Evolutionary conservation across 768 basidiomycete genomes (phyloP), one percentile per base, ranked within the genome.

Genomic region (Tylopilus sp.): DNA sequence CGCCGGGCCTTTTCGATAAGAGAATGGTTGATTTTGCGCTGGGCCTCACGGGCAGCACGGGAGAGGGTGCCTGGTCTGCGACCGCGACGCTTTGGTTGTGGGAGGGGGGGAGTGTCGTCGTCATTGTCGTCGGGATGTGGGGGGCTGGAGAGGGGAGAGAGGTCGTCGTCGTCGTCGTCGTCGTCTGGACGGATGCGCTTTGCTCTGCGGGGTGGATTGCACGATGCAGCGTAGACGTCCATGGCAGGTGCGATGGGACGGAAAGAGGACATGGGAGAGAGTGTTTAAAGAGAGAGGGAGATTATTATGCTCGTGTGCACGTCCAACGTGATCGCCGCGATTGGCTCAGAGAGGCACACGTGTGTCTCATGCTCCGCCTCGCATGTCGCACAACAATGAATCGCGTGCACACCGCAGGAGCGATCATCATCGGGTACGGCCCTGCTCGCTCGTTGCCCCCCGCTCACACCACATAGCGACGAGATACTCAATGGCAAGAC

Each of bases 401-500:
- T 10, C 6, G 8, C 35, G 18, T 36, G 18, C 35, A 18, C 1
- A 36, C 35, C 7, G 35, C 35, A 3, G 35, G 35, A 5, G 35
- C 85, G 0, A 73, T 91, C 52, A 78, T 91, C 40, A 90, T 91
- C 55, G 88, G 88, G 88, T 85, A 51, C 45, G 36, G 12, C 23
- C 6, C 33, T 3, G 7, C 1, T 15, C 10, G 6, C 18, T 4
- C 8, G 17, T 3, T 12, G 5, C 7, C 10, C 30, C 30, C 2
- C 22, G 11, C 35, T 53, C 0, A 55, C 10, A 13, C 4, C 0
- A 4, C 25, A 18, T 58, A 92, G 91, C 9, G 91, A 95, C 68
- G 92, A 95, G 62, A 92, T 95, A 31, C 71, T 98, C 47, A 95
- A 95, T 56, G 94, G 93, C 40, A 92, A 93, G 77, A 92, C 90